These are phyloP conservation scores for Halophytophthora batemanensis DNA, from an alignment of 352 stramenopile species.

Conservation along the genomic window DNA sequence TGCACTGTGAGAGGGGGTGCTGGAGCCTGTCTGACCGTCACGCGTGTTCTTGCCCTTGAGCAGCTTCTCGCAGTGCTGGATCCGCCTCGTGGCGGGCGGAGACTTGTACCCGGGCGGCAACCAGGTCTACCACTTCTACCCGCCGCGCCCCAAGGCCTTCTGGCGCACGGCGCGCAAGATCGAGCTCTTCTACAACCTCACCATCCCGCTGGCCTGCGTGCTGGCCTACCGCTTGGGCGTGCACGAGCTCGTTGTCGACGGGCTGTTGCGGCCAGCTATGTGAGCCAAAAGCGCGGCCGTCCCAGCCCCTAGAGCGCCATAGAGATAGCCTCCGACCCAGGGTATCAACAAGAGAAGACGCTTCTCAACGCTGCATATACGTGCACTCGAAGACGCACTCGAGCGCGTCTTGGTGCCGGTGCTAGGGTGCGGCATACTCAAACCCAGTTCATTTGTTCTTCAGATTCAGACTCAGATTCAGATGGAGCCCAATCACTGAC, in stretches of 20 bases:
- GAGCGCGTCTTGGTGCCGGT: too few relatives aligned
- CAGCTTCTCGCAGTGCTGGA: conserved; percentile 49
- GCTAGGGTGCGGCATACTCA: too few relatives aligned
- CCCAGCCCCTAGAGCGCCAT: neutral
- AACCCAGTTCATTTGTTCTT: too few relatives aligned
- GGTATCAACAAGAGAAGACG: too few relatives aligned
- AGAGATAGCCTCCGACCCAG: too few relatives aligned
- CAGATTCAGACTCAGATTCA: too few relatives aligned
- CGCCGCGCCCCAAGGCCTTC: conserved; percentile 40
- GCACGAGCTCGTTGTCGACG: conserved; percentile 30
- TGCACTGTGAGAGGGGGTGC: neutral
- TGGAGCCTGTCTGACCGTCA: too few relatives aligned
- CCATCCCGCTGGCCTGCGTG: conserved; percentile 32
- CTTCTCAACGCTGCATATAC: too few relatives aligned
- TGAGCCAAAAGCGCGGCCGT: too few relatives aligned
- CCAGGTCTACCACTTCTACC: conserved; percentile 44
- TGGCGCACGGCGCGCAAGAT: conserved; percentile 39
- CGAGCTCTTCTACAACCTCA: conserved; percentile 43
- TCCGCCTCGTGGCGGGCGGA: conserved; percentile 34
- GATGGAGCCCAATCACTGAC: too few relatives aligned
- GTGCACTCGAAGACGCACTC: too few relatives aligned
- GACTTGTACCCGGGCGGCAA: conserved; percentile 34
- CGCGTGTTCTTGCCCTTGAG: conserved; percentile 2
- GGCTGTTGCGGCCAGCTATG: conserved; percentile 13
- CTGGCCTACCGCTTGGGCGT: conserved; percentile 21